Evolutionary conservation across 2,329 filamentous ascomycete species (phyloP).

Genomic region (Mycosphaerella arachidis): DNA sequence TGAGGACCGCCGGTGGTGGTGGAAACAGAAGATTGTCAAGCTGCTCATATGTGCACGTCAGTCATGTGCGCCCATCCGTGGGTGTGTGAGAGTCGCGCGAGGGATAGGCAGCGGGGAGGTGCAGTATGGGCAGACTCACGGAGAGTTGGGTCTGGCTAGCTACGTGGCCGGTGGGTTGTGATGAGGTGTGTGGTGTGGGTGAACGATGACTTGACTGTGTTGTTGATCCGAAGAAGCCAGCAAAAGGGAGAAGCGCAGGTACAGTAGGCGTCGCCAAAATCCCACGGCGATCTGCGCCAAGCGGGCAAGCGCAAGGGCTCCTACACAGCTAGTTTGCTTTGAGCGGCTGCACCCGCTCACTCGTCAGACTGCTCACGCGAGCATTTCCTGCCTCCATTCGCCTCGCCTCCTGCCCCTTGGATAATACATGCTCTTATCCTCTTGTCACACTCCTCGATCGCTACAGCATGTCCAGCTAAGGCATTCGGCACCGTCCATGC

Average conservation of each 20-base stretch:
- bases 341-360: background rate
- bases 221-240: conserved; percentile 23
- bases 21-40: conserved; percentile 47
- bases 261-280: conserved; percentile 10
- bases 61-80: conserved; percentile 1
- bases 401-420: background rate
- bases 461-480: background rate
- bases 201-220: conserved; percentile 20
- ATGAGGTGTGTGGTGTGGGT: conserved; percentile 17
- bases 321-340: too few species aligned
- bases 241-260: conserved; percentile 5
- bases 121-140: conserved; percentile 18
- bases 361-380: background rate
- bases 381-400: background rate
- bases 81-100: background rate
- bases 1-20: conserved; percentile 44
- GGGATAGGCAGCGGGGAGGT: background rate
- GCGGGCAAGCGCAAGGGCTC: background rate
- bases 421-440: background rate
- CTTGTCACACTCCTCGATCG: background rate
- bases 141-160: conserved; percentile 46
- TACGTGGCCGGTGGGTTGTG: conserved; percentile 37
- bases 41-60: conserved; percentile 26
- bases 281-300: background rate
- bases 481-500: background rate